Conservation (phyloP, 1,284 basidiomycete genomes). For the Inonotus hispidus region DNA sequence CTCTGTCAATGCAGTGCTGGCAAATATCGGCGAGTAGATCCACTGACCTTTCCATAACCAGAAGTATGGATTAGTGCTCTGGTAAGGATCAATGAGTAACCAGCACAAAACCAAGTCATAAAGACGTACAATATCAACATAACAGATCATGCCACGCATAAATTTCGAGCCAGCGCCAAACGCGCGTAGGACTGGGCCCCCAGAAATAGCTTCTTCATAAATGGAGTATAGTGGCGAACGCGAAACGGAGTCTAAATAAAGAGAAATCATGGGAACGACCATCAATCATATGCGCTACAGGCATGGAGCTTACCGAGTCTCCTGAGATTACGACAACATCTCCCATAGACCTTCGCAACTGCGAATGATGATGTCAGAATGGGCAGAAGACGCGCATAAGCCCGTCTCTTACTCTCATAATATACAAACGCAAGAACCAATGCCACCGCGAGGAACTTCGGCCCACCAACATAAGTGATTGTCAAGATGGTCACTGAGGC, state of each 20-base stretch:
- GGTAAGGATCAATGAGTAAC: constrained; percentile 5
- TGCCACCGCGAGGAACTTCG: constrained; percentile 62
- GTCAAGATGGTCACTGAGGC: constrained; percentile 63
- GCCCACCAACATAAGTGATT: constrained; percentile 75
- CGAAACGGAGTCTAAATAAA: constrained; percentile 69
- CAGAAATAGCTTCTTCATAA: constrained; percentile 86
- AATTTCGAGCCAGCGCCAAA: constrained; percentile 87
- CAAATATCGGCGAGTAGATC: constrained; percentile 18
- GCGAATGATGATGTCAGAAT: constrained; percentile 20
- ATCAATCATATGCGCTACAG: neutral
- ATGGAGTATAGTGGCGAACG: constrained; percentile 89
- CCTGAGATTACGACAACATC: constrained; percentile 85
- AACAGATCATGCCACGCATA: constrained; percentile 79
- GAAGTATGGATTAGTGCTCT: constrained; percentile 77
- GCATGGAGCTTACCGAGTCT: constrained; percentile 53
- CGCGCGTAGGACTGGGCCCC: constrained; percentile 80
- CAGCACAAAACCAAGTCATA: too few relatives aligned
- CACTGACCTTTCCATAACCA: constrained; percentile 81
- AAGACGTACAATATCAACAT: constrained; percentile 69
- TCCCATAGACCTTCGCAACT: constrained; percentile 69
- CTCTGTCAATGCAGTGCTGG: constrained; percentile 16
- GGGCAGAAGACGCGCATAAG: too few relatives aligned
- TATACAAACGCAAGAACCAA: constrained; percentile 59
- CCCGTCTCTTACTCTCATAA: constrained; percentile 49
- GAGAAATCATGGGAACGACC: neutral